Evolutionary conservation across 2,329 filamentous ascomycete species (phyloP).

Genomic region (Hypoxylon sp.): DNA sequence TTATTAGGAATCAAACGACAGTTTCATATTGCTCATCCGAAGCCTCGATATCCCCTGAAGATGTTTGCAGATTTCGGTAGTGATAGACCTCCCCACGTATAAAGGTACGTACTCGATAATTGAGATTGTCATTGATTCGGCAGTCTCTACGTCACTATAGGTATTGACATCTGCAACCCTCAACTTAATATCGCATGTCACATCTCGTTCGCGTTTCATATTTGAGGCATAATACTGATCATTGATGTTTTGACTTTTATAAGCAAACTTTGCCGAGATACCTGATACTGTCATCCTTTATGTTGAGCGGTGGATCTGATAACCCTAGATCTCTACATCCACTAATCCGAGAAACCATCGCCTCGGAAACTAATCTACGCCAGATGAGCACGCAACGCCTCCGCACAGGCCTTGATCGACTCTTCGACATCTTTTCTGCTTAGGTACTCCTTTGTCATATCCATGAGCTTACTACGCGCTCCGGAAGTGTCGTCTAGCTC

Average conservation of each 20-base stretch:
- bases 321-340: too few relatives aligned
- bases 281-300: neutral
- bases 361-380: neutral
- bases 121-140: slow-evolving; percentile 13
- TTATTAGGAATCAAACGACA: slow-evolving; percentile 3
- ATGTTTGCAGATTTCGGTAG: slow-evolving; percentile 25
- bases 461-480: slow-evolving; percentile 1
- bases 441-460: neutral
- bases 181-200: neutral
- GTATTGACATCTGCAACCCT: neutral
- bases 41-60: slow-evolving; percentile 24
- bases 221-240: neutral
- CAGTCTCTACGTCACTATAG: slow-evolving; percentile 6
- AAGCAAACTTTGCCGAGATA: neutral
- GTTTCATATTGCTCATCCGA: slow-evolving; percentile 13
- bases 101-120: slow-evolving; percentile 25
- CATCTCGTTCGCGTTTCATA: neutral
- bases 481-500: neutral
- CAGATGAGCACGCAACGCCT: neutral
- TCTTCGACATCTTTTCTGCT: neutral
- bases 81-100: slow-evolving; percentile 27
- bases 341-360: neutral
- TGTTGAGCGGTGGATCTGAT: neutral
- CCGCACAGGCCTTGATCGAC: neutral
- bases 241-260: neutral